phyloP scores from a whole-genome alignment of 371 early-diverging fungal species.

The Nematocida major region DNA sequence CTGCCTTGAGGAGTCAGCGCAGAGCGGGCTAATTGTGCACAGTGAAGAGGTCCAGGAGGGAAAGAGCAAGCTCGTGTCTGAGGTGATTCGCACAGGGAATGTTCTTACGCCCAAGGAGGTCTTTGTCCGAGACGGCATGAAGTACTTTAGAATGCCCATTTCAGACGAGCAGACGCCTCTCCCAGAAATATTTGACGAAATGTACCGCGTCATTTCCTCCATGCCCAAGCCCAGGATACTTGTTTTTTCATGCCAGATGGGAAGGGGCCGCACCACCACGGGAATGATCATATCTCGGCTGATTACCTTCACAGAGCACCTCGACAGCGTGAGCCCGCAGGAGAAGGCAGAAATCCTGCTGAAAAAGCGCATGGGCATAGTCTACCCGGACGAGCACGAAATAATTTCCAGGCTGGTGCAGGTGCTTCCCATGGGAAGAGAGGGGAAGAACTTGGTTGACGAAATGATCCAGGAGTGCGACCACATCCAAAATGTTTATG shows the following conservation, averaged over 20 bases:
- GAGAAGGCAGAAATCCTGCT: slow-evolving; percentile 63
- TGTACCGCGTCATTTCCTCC: slow-evolving; percentile 66
- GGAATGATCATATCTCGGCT: slow-evolving; percentile 68
- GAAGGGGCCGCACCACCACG: slow-evolving; percentile 73
- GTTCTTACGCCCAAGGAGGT: slow-evolving; percentile 49
- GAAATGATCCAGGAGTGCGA: slow-evolving; percentile 69
- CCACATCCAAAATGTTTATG: slow-evolving; percentile 71
- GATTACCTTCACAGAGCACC: slow-evolving; percentile 42
- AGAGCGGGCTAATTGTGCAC: slow-evolving; percentile 68
- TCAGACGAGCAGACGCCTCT: slow-evolving; percentile 74
- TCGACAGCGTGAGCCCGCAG: slow-evolving; percentile 60
- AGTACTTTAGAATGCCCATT: slow-evolving; percentile 70
- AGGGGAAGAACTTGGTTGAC: slow-evolving; percentile 71
- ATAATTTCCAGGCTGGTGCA: slow-evolving; percentile 69
- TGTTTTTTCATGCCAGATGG: slow-evolving; percentile 75
- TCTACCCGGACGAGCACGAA: slow-evolving; percentile 69
- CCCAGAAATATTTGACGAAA: slow-evolving; percentile 70
- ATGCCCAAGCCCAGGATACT: slow-evolving; percentile 66
- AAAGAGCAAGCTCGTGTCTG: slow-evolving; percentile 64
- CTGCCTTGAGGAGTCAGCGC: slow-evolving; percentile 67
- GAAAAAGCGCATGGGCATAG: slow-evolving; percentile 60
- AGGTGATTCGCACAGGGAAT: not conserved
- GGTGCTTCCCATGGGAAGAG: slow-evolving; percentile 68
- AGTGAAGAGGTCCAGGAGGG: slow-evolving; percentile 68
- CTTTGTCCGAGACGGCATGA: slow-evolving; percentile 58